Conservation (phyloP, 129 eudicot species). For the Arctium lappa region DNA sequence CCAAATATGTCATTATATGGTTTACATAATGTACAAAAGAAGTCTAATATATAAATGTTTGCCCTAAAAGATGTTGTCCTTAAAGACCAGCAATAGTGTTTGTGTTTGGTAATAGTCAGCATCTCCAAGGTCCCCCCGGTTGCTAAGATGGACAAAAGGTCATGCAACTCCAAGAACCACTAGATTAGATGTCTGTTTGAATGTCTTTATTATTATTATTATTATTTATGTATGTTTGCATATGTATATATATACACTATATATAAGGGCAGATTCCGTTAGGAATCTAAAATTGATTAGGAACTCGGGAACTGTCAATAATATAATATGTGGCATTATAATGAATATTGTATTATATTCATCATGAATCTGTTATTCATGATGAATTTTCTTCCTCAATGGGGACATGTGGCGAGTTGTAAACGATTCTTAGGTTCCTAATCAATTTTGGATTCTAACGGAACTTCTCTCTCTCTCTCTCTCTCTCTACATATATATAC, state of each 20-base stretch:
- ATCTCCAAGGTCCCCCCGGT: constrained; percentile 18
- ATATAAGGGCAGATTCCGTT: neutral
- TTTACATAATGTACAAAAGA: neutral
- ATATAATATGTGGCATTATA: too few species aligned
- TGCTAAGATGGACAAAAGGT: constrained; percentile 26
- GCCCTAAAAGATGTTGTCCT: constrained; percentile 23
- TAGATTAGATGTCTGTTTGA: constrained; percentile 12
- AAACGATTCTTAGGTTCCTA: too few species aligned
- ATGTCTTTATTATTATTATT: constrained; percentile 1
- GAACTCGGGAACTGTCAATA: too few species aligned
- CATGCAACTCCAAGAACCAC: constrained; percentile 25
- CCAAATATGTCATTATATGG: neutral
- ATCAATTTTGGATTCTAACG: too few species aligned
- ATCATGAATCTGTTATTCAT: too few species aligned
- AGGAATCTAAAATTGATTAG: too few species aligned
- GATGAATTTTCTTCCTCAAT: too few species aligned
- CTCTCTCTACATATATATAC: too few species aligned
- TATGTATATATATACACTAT: neutral
- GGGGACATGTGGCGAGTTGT: too few species aligned
- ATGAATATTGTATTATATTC: too few species aligned
- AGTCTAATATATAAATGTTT: constrained; percentile 7
- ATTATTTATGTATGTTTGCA: too few species aligned
- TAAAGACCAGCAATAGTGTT: constrained; percentile 16
- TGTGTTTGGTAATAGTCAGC: constrained; percentile 22
- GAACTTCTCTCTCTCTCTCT: too few species aligned